A percentile compares a stretch with the other conserved stretches of the same genome.
phyloP scores from a whole-genome alignment of 768 basidiomycete species.

The Leccinellum albellum region DNA sequence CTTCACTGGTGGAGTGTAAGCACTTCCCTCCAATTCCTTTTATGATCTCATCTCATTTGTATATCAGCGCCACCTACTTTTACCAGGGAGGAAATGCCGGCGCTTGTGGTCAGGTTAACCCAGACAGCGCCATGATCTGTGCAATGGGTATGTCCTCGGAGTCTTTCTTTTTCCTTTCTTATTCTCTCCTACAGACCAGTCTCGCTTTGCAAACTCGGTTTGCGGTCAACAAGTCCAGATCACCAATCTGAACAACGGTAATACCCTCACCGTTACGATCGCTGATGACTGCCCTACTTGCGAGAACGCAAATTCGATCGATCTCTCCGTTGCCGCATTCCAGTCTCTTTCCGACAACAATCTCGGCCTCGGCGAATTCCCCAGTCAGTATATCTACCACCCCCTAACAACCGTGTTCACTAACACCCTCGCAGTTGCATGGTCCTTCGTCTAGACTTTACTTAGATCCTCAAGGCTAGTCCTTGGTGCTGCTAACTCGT shows the following conservation, averaged over 20 bases:
- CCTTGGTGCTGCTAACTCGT: conserved; percentile 23
- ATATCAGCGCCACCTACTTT: conserved; percentile 58
- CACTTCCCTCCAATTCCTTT: not conserved
- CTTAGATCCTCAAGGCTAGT: conserved; percentile 14
- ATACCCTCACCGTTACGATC: conserved; percentile 58
- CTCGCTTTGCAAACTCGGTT: conserved; percentile 49
- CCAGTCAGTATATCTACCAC: conserved; percentile 41
- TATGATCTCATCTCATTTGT: not conserved
- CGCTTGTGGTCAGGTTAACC: conserved; percentile 65
- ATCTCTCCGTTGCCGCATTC: conserved; percentile 73
- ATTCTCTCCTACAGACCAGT: conserved; percentile 37
- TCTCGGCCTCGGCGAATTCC: conserved; percentile 48
- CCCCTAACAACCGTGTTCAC: not conserved
- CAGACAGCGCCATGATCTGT: conserved; percentile 56
- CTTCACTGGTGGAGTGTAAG: conserved; percentile 44
- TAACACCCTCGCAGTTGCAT: conserved; percentile 25
- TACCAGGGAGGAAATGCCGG: conserved; percentile 71
- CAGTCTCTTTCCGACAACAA: conserved; percentile 39
- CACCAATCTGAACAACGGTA: conserved; percentile 52
- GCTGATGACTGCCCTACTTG: conserved; percentile 86
- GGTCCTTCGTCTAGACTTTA: conserved; percentile 21
- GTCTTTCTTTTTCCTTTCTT: not conserved
- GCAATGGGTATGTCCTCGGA: conserved; percentile 51
- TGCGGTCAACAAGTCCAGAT: conserved; percentile 69
- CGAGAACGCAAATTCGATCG: conserved; percentile 59